Conservation (phyloP, 2,329 filamentous ascomycete genomes). For the Fusarium sp. region DNA sequence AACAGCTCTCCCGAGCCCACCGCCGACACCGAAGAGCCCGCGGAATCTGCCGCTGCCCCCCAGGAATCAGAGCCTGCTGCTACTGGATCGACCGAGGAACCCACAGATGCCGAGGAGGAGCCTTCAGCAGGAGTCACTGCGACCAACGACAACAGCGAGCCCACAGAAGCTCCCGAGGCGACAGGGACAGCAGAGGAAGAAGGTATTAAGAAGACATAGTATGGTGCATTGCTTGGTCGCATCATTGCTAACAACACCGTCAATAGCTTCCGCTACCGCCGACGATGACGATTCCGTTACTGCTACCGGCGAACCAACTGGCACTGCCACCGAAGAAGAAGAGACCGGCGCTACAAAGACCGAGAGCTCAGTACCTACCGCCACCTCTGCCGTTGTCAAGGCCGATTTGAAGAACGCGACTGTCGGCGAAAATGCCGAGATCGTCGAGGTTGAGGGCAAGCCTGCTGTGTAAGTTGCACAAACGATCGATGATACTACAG, state of each 20-base stretch:
- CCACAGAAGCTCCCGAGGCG: conserved; percentile 9
- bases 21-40: conserved; percentile 1
- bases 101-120: neutral
- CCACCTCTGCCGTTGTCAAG: conserved; percentile 9
- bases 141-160: neutral
- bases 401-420: conserved; percentile 29
- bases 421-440: conserved; percentile 26
- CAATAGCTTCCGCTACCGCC: conserved; percentile 18
- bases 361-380: conserved; percentile 21
- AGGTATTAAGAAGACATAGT: conserved; percentile 1
- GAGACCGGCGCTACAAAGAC: conserved; percentile 2
- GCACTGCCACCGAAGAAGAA: neutral
- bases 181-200: conserved; percentile 24
- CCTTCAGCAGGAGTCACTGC: conserved; percentile 8
- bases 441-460: conserved; percentile 27
- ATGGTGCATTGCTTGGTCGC: neutral
- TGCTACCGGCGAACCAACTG: neutral
- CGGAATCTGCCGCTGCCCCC: neutral
- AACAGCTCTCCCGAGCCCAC: conserved; percentile 10
- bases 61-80: neutral
- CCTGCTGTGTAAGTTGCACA: conserved; percentile 15
- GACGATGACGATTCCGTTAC: neutral
- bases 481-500: neutral
- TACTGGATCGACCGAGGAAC: conserved; percentile 1
- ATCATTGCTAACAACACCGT: neutral